Evolutionary conservation across 306 rosid species (phyloP).

Genomic region (Corylus americana): DNA sequence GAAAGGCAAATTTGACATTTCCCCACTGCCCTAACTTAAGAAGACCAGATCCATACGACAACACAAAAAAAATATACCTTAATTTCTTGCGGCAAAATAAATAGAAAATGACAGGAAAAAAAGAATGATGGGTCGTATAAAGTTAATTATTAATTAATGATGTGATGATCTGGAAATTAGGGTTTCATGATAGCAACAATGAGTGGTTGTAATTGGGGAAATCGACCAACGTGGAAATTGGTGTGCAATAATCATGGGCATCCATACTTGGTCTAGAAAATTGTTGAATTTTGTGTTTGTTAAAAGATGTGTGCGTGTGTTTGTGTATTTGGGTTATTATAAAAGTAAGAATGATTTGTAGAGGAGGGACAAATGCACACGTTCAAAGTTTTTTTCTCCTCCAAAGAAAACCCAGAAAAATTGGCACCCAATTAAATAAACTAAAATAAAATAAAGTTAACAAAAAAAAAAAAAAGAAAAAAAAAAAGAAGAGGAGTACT

Average conservation of each 20-base stretch:
- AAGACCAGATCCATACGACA: conserved; percentile 28
- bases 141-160: conserved; percentile 12
- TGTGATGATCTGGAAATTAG: conserved; percentile 59
- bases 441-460: background rate
- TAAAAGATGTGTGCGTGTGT: conserved; percentile 29
- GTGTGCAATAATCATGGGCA: conserved; percentile 39
- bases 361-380: conserved; percentile 44
- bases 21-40: conserved; percentile 13
- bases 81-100: conserved; percentile 34
- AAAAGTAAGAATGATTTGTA: conserved; percentile 43
- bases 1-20: conserved; percentile 41
- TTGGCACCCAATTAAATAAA: background rate
- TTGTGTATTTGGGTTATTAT: conserved; percentile 31
- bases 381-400: conserved; percentile 38
- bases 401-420: conserved; percentile 16
- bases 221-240: conserved; percentile 48
- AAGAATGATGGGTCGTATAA: conserved; percentile 41
- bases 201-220: conserved; percentile 51
- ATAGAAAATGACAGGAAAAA: conserved; percentile 39
- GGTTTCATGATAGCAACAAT: conserved; percentile 49
- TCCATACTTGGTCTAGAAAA: conserved; percentile 9
- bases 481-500: conserved; percentile 16
- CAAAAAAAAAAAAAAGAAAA: background rate
- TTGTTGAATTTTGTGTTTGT: conserved; percentile 16
- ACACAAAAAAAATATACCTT: conserved; percentile 38